Base-by-base conservation (phyloP, 768 basidiomycete species). In the Multifurca ochricompacta region DNA sequence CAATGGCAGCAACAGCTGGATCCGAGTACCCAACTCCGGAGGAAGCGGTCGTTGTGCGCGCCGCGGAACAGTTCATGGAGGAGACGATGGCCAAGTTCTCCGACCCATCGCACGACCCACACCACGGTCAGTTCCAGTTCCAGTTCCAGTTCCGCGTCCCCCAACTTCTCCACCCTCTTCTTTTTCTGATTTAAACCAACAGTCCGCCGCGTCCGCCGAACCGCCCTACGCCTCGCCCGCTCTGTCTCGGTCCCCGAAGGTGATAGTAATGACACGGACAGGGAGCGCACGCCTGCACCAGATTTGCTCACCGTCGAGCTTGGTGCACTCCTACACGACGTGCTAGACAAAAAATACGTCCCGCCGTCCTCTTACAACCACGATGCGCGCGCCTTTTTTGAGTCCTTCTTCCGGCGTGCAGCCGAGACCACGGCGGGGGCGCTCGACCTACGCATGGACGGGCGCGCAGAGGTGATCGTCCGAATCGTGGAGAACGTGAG, bases 311-410 rank as follows among this genome's bases (percentile, higher is more conserved):
- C 81, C 5, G 78, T 94, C 21, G 91, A 94, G 67, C 72, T 94
- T 43, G 85, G 87, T 28, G 86, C 92, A n/a, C 77, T 95, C 35
- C 78, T 94, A 41, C 92, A 94, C 63, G 91, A 95, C 67, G 76
- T 92, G 37, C 72, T 89, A 31, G 88, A 91, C 76, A 88, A 86
- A 71, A 91, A 91, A 73, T 90, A 91, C 64, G 82, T 83, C 16
- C 71, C 81, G 2, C 67, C 74, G 11, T 74, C 73, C 51, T 68
- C 78, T 9, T 58, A 63, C 61, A 77, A 79, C 11, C 72, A 77
- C 16, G 80, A 87, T 64, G 79, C 84, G 6, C 80, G 80, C 67
- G 68, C 71, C 51, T 87, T 78, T 64, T 85, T 89, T 66, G 70
- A 80, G 21, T 82, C 87, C 19, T 80, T 81, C 67, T 87, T 87